Base-by-base conservation (phyloP, 1,139 yeast genomes). In the Scheffersomyces insectosa region DNA sequence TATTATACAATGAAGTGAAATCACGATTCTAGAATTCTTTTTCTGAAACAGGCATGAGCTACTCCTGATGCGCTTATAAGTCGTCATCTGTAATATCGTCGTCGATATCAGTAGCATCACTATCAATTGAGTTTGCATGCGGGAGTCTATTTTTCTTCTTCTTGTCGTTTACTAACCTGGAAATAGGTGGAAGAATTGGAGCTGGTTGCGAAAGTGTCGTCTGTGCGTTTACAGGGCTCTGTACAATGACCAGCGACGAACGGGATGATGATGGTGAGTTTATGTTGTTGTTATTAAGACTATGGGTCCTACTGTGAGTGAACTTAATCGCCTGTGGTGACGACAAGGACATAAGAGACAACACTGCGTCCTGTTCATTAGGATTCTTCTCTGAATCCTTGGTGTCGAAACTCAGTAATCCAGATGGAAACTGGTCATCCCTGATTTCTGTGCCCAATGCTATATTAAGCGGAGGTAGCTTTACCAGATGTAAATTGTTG, bases 321-420 rank as follows among this genome's bases (percentile, higher is more conserved):
- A 65, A 65, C 43, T 67, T 70, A 29, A 59, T 57, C 4, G 68
- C 47, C 49, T 71, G 75, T 1, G 78, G 77, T 4, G 76, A 69
- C 29, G 77, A 65, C 38, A 73, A 58, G 32, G 77, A 70, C 78
- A 73, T 73, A 41, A 73, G 59, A 13, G 77, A 71, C 39, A 65
- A 56, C 10, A 72, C 75, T 1, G 79, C 79, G 39, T 72, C 79
- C 49, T 72, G 75, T 47, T 72, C 79, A 46, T 58, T 65, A 35
- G 60, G 51, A 37, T 39, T 43, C 28, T 44, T 44, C 12, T 39
- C 33, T 28, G 42, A 30, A 5, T 32, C 42, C n/a, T 31, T 31
- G 4, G n/a, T 20, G 15, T 31, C 34, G 20, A 31, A 31, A 3
- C 23, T 14, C 15, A 20, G 34, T n/a, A 31, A 31, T 3, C 34